Base-by-base conservation (phyloP, 306 rosid species). In the Spatholobus suberectus region DNA sequence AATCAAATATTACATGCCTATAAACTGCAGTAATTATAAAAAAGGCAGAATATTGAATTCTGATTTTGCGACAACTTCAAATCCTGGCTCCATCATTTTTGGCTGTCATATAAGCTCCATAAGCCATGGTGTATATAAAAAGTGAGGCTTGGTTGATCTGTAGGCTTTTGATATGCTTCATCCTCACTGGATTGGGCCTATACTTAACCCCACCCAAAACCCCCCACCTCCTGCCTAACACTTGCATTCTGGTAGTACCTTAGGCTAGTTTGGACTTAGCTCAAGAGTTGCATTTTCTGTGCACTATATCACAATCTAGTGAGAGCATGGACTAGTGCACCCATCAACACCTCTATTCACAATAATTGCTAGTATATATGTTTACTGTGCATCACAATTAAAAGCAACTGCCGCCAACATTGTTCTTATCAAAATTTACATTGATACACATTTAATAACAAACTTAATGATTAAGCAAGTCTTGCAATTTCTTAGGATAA, bases 361-460 rank as follows among this genome's bases (percentile, higher is more conserved):
- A 67, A 81, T 65, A 63, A 65, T 27, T 37, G 68, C 61, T 43
- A 80, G n/a, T 40, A 26, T 24, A 43, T 41, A 44, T 55, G 34
- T 46, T 38, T 62, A 37, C 51, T 26, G 37, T 5, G 2, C 24
- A 66, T 49, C 40, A 49, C 40, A 49, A 49, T 49, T 49, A 21
- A 54, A 54, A 27, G 61, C 34, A 38, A 69, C 70, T 55, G 59
- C 76, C 24, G 52, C 24, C 63, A 49, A 37, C 40, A 27, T 26
- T 38, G 51, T 26, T 20, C 51, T 37, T 13, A 74, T 47, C 11
- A 65, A 74, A 82, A 65, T 65, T 74, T 71, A 38, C 17, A 74
- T 17, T 40, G 55, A 26, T 41, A 47, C 20, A 6, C 75, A 52
- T 52, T 70, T 20, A 55, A 20, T 38, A 73, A 35, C 57, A 57